Base-by-base conservation (phyloP, 2,329 filamentous ascomycete species). In the Coniochaeta sp. region DNA sequence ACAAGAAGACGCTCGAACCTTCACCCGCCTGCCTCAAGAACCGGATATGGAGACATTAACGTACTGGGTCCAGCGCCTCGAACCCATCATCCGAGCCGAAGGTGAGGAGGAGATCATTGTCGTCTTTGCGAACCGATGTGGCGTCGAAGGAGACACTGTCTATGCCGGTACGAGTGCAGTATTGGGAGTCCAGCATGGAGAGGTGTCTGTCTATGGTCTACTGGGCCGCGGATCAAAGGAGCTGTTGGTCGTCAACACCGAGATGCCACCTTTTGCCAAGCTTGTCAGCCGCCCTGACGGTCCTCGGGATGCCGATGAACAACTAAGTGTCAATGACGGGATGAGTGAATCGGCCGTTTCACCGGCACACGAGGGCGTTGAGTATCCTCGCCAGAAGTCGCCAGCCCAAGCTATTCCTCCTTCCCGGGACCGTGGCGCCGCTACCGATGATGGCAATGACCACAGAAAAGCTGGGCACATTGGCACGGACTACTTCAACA, bases 141-240 rank as follows among this genome's bases (percentile, higher is more conserved):
- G 90, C 0, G 77, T 75, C 1, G 90, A 93, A 65, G 82, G 78
- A 6, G 80, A 85, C 0, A 86, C 80, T 0, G 80, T 84, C 0
- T 95, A 91, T 71, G 87, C 89, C 0, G 90, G 90, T 0, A 91
- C 88, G 0, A 91, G 87, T 62, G 82, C 86, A 0, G 87, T 93
- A 0, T 72, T 93, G 33, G 85, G 86, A 3, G 82, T 93, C 33
- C 77, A 83, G 11, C 72, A 77, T 6, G 89, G 88, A 0, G 83
- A 86, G 50, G 85, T 91, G 11, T 85, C 74, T 57, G 79, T 92
- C 0, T 91, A 88, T 59, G 89, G 89, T 0, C 74, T 90, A 0
- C 74, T 91, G 3, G 89, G 89, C 0, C 86, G 89, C n/a, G 84
- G 83, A 1, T 84, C 89, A 59, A 86, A 89, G 66, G 83, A 84